phyloP scores from a whole-genome alignment of 176 grass and related monocot genomes.

The Canna indica region DNA sequence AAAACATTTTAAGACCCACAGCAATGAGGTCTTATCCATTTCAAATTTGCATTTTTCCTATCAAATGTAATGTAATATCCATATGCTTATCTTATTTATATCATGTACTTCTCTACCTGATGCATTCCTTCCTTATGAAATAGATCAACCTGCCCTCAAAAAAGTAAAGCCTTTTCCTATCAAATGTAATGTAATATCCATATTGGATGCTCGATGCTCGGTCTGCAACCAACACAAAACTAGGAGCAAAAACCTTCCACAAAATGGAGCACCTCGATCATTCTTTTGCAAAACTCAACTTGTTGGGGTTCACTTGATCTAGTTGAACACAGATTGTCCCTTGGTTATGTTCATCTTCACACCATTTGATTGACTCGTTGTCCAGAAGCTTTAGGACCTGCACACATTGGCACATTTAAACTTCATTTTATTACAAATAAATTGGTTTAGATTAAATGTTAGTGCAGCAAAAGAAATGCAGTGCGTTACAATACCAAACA shows the following conservation, averaged over 20 bases:
- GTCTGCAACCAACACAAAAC: not conserved
- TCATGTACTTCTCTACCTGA: no score
- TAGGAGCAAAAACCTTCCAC: not conserved
- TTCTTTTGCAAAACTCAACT: constrained; percentile 26
- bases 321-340: constrained; percentile 49
- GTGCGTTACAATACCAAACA: no score
- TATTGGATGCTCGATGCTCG: no score
- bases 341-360: constrained; percentile 37
- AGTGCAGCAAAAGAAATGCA: constrained; percentile 8
- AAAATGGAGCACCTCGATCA: not conserved
- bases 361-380: constrained; percentile 59
- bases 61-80: no score
- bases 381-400: constrained; percentile 73
- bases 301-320: constrained; percentile 42
- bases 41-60: no score
- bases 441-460: not conserved
- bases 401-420: constrained; percentile 4
- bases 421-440: not conserved
- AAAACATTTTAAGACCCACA: no score
- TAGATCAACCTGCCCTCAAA: no score
- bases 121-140: no score
- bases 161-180: no score
- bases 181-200: no score
- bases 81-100: no score
- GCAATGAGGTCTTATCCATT: no score